phyloP scores from a whole-genome alignment of 2,329 filamentous ascomycete species.

The Bipolaris bicolor region DNA sequence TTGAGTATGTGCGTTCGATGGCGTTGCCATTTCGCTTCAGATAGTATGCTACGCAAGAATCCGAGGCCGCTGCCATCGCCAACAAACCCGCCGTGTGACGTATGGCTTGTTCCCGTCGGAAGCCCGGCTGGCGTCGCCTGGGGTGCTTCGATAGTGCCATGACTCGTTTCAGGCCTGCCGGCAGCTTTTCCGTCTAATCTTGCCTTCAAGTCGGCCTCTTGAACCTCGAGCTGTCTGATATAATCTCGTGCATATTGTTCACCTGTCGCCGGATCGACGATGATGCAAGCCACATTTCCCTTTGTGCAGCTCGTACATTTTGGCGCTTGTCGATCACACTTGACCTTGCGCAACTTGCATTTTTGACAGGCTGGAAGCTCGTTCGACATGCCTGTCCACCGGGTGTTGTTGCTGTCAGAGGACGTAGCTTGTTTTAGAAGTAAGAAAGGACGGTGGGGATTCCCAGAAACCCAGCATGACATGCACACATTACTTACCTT shows the following conservation, averaged over 20 bases:
- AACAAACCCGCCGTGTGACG: constrained; percentile 12
- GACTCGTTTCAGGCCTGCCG: background rate
- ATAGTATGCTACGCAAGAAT: constrained; percentile 22
- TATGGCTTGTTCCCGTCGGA: background rate
- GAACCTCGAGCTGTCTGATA: constrained; percentile 19
- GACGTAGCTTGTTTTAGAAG: too few species aligned
- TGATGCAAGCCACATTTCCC: constrained; percentile 20
- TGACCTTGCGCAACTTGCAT: constrained; percentile 24
- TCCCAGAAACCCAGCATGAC: too few species aligned
- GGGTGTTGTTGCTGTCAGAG: too few species aligned
- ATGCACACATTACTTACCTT: too few species aligned
- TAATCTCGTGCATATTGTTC: constrained; percentile 23
- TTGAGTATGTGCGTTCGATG: constrained; percentile 18
- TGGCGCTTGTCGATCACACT: constrained; percentile 12
- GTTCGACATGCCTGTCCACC: too few species aligned
- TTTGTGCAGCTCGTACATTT: constrained; percentile 24
- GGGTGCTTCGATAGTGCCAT: background rate
- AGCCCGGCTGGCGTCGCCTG: constrained; percentile 3
- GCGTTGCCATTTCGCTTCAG: constrained; percentile 21
- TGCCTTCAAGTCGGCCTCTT: constrained; percentile 10
- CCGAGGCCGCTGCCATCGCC: constrained; percentile 25
- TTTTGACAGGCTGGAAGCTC: constrained; percentile 22
- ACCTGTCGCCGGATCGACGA: constrained; percentile 18
- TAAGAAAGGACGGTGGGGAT: too few species aligned
- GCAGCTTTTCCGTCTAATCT: background rate